Base-by-base conservation (phyloP, 2,329 filamentous ascomycete genomes). In the Colletotrichum sansevieriae region DNA sequence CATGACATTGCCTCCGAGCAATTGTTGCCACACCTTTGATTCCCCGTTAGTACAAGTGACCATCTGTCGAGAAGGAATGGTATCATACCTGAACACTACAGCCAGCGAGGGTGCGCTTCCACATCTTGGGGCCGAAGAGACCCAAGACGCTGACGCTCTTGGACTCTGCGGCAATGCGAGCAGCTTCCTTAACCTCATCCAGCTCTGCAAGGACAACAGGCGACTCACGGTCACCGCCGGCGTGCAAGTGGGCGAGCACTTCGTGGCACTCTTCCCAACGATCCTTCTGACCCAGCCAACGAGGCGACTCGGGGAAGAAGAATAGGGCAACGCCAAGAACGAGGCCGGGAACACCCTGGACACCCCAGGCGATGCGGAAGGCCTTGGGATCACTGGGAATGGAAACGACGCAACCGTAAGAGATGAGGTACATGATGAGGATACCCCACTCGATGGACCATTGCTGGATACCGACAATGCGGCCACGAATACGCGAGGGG, bases 401-500 rank as follows among this genome's bases (percentile, higher is more conserved):
- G 49, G 63, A 61, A 75, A 85, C 89, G 63, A 86, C 88, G 77
- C 87, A 88, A 22, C 89, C 91, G 74, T 90, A 87, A 22, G 86
- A 85, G 77, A 92, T 87, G 75, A 89, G 90, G 81, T 91, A 92
- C 88, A 91, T 91, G 78, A 91, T 89, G 67, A 91, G 75, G 71
- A 91, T 91, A 71, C 78, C 78, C 77, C 78, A 92, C 71, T 91
- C 92, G 70, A 94, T 93, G 29, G 91, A 90, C 83, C 90, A 91
- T 77, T 94, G 91, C 76, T 94, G 91, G 49, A 88, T 86, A 60
- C 90, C 89, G 15, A 94, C 90, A 39, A 94, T 83, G 49, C 89
- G 85, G 15, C 90, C 35, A 70, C 90, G 85, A 70, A 79, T 83
- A 41, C 78, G 73, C 2, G 85, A 84, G 54, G 87, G 86, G 18